phyloP scores from a whole-genome alignment of 148 eudicot species.

The Rhododendron molle region DNA sequence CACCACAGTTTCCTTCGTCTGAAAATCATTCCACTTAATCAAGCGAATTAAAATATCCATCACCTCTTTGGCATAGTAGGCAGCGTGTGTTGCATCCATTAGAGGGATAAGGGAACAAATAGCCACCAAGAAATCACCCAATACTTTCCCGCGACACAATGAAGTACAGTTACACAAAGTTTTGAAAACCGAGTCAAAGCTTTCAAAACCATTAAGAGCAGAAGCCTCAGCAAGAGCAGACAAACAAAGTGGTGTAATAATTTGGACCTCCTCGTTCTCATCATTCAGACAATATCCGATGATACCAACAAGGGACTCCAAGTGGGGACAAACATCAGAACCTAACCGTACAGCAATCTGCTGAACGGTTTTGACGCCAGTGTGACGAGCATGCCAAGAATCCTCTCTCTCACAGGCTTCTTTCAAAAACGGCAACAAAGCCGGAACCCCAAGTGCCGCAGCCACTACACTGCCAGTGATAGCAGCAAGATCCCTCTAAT shows the following conservation, averaged over 20 bases:
- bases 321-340: slow-evolving; percentile 89
- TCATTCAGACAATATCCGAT: slow-evolving; percentile 90
- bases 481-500: slow-evolving; percentile 90
- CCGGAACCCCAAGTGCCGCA: slow-evolving; percentile 93
- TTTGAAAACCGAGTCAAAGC: slow-evolving; percentile 90
- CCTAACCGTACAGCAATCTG: slow-evolving; percentile 91
- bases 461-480: slow-evolving; percentile 94
- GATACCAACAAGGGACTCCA: slow-evolving; percentile 86
- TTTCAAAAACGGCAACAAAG: slow-evolving; percentile 83
- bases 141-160: slow-evolving; percentile 88
- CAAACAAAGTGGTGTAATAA: slow-evolving; percentile 85
- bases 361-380: slow-evolving; percentile 92
- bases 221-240: slow-evolving; percentile 98
- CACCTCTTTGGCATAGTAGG: slow-evolving; percentile 91
- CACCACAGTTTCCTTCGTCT: slow-evolving; percentile 92
- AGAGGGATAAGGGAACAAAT: slow-evolving; percentile 88
- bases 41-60: slow-evolving; percentile 83
- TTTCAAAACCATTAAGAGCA: slow-evolving; percentile 94
- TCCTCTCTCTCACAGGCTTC: slow-evolving; percentile 97
- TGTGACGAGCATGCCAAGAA: slow-evolving; percentile 98
- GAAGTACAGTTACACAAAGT: slow-evolving; percentile 93
- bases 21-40: slow-evolving; percentile 93
- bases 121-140: slow-evolving; percentile 90
- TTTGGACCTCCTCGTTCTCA: slow-evolving; percentile 89
- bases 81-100: slow-evolving; percentile 92